Conservation (phyloP, 441 rosid genomes). For the Flueggea neowawraea region DNA sequence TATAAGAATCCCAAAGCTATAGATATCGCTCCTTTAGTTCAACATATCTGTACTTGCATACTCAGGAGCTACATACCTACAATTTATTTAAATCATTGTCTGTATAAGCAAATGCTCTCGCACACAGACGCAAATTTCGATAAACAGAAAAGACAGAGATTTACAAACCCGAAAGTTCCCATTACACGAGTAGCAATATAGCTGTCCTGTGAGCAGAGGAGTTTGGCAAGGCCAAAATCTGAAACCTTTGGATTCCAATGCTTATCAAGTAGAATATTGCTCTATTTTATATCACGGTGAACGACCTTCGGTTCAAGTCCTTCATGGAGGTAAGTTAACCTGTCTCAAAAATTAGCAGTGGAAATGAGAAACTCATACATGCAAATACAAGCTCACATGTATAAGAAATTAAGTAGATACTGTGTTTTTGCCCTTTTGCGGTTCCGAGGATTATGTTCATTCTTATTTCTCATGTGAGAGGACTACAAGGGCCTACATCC, state of each 20-base stretch:
- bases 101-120: background rate
- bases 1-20: constrained; percentile 86
- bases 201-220: constrained; percentile 74
- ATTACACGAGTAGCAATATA: constrained; percentile 90
- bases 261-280: constrained; percentile 90
- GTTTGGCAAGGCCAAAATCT: constrained; percentile 92
- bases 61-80: constrained; percentile 90
- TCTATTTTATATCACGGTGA: constrained; percentile 85
- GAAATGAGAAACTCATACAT: background rate
- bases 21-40: constrained; percentile 89
- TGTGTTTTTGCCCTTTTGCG: constrained; percentile 62
- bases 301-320: constrained; percentile 96
- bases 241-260: constrained; percentile 91
- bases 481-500: constrained; percentile 72
- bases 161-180: constrained; percentile 86
- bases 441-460: constrained; percentile 80
- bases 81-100: background rate
- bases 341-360: constrained; percentile 13
- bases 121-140: background rate
- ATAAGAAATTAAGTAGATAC: no score
- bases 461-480: constrained; percentile 87
- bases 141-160: background rate
- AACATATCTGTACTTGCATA: constrained; percentile 96
- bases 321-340: constrained; percentile 83
- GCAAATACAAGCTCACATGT: no score